A percentile compares a stretch with the other conserved stretches of the same genome.
Conservation (phyloP, 331 rosid genomes). For the Malus hybrid region DNA sequence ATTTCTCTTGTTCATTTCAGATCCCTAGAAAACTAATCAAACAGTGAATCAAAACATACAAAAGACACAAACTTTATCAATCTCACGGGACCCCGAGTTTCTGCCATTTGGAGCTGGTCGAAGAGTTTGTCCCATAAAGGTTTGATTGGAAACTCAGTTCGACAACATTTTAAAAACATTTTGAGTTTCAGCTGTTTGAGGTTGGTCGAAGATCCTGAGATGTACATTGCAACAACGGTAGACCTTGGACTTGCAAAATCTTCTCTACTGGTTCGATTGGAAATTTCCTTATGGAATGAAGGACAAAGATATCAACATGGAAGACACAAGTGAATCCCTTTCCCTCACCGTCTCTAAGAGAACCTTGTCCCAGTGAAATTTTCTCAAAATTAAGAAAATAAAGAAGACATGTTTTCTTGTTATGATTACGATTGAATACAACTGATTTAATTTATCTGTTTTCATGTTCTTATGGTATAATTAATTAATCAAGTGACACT, state of each 20-base stretch:
- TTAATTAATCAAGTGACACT: too few species aligned
- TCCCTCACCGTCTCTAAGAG: constrained; percentile 32
- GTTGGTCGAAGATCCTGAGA: neutral
- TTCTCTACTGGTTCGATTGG: neutral
- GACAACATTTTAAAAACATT: too few species aligned
- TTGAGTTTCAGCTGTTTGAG: neutral
- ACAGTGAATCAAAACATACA: too few species aligned
- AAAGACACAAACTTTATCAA: too few species aligned
- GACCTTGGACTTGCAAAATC: neutral
- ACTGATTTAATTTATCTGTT: too few species aligned
- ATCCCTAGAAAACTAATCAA: too few species aligned
- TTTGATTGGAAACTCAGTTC: neutral
- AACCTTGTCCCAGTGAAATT: constrained; percentile 15
- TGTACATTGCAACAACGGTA: neutral
- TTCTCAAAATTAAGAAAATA: neutral
- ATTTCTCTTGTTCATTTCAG: too few species aligned
- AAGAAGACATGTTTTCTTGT: too few species aligned
- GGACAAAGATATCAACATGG: constrained; percentile 17
- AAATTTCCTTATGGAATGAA: neutral
- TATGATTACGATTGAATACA: too few species aligned
- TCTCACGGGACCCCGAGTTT: neutral
- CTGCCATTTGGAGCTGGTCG: neutral
- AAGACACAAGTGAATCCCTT: constrained; percentile 23
- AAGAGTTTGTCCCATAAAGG: neutral
- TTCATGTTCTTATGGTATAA: too few species aligned